phyloP scores from a whole-genome alignment of 177 flowering plant species.

The Vitis hybrid region DNA sequence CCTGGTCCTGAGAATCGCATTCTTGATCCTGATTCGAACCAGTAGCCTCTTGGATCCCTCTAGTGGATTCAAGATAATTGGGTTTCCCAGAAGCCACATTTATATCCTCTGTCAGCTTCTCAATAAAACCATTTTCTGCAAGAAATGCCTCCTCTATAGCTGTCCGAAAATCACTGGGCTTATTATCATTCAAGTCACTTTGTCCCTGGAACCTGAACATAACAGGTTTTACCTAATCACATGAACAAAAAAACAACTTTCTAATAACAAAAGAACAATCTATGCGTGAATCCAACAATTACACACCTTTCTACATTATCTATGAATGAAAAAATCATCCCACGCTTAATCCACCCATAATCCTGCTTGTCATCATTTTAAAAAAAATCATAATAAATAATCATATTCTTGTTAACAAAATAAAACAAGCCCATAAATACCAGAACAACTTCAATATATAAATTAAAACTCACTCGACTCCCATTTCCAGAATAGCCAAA shows the following conservation, averaged over 20 bases:
- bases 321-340: slow-evolving; percentile 78
- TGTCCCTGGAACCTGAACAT: slow-evolving; percentile 65
- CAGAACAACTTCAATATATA: background rate
- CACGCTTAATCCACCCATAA: slow-evolving; percentile 87
- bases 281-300: background rate
- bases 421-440: slow-evolving; percentile 3
- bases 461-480: slow-evolving; percentile 52
- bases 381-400: background rate
- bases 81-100: slow-evolving; percentile 40
- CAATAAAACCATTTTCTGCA: slow-evolving; percentile 74
- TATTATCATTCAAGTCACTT: slow-evolving; percentile 55
- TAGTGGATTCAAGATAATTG: slow-evolving; percentile 27
- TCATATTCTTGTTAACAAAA: background rate
- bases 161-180: slow-evolving; percentile 60
- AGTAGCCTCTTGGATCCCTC: slow-evolving; percentile 55
- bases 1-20: slow-evolving; percentile 47
- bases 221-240: slow-evolving; percentile 7
- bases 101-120: slow-evolving; percentile 40
- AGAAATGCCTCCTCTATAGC: slow-evolving; percentile 91
- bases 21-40: slow-evolving; percentile 65
- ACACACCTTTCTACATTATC: slow-evolving; percentile 82
- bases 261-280: background rate
- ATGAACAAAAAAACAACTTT: background rate
- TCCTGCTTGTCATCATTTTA: slow-evolving; percentile 56
- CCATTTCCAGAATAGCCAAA: slow-evolving; percentile 78